phyloP scores from a whole-genome alignment of 495 filamentous ascomycete genomes.

The Aspergillus baeticus region DNA sequence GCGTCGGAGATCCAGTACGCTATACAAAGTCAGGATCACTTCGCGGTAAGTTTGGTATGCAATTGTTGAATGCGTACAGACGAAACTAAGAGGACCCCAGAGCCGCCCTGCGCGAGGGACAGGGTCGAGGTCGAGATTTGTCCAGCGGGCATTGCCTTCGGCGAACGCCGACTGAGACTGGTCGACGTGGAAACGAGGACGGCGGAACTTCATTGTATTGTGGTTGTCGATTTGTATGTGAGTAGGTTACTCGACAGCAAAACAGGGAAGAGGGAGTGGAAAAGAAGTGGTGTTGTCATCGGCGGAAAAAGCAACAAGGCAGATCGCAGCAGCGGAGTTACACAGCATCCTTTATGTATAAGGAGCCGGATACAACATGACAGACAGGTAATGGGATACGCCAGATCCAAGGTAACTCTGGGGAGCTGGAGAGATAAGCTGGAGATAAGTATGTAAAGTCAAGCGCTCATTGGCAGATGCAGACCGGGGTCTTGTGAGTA shows the following conservation, averaged over 20 bases:
- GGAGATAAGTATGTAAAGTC: no score
- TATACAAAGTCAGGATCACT: slow-evolving; percentile 15
- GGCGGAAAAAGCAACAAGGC: not conserved
- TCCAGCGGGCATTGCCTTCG: slow-evolving; percentile 41
- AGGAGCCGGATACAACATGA: no score
- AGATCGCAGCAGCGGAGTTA: not conserved
- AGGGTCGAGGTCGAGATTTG: slow-evolving; percentile 46
- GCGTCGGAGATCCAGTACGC: slow-evolving; percentile 67
- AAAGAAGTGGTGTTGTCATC: not conserved
- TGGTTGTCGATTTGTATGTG: not conserved
- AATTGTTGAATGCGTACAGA: slow-evolving; percentile 24
- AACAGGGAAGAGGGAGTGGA: not conserved
- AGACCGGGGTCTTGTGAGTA: no score
- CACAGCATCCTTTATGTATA: not conserved
- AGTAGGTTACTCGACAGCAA: not conserved
- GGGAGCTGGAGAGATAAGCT: no score
- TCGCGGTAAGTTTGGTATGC: not conserved
- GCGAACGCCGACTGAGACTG: slow-evolving; percentile 40
- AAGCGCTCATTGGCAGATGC: no score
- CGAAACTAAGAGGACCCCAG: slow-evolving; percentile 42
- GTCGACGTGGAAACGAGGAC: slow-evolving; percentile 32
- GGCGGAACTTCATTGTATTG: slow-evolving; percentile 22
- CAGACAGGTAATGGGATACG: no score
- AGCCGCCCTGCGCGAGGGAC: slow-evolving; percentile 38
- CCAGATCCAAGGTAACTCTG: no score